These are phyloP conservation scores for Phanerochaete sordida DNA, from an alignment of 768 basidiomycete genomes.

Conservation along the genomic window DNA sequence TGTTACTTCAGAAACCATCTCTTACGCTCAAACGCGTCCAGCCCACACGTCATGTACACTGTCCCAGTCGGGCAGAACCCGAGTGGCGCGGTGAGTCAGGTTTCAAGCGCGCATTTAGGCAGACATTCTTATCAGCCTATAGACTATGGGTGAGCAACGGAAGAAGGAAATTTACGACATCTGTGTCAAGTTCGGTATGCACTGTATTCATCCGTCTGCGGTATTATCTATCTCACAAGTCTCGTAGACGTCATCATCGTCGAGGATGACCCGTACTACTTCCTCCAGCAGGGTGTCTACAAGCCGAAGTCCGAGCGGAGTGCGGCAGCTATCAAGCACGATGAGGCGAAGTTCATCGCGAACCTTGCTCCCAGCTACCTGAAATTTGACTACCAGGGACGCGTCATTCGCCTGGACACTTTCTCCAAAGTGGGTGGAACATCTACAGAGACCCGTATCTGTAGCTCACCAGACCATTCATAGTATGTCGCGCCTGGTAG, in stretches of 20 bases:
- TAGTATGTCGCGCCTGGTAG: conserved; percentile 78
- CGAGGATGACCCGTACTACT: conserved; percentile 84
- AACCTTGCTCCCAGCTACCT: conserved; percentile 61
- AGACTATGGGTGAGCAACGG: conserved; percentile 59
- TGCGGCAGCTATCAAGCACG: conserved; percentile 24
- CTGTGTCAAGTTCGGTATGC: conserved; percentile 72
- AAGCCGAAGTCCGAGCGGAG: conserved; percentile 37
- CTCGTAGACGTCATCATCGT: conserved; percentile 66
- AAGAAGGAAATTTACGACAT: conserved; percentile 82
- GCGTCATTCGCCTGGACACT: conserved; percentile 80
- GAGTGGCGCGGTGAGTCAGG: conserved; percentile 56
- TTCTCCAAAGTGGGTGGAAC: conserved; percentile 58
- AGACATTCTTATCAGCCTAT: background rate
- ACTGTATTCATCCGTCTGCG: background rate
- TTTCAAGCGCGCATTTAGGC: background rate
- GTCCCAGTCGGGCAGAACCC: conserved; percentile 87
- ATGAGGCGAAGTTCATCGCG: conserved; percentile 45
- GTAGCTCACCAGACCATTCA: conserved; percentile 10
- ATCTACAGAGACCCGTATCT: background rate
- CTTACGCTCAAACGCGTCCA: conserved; percentile 17
- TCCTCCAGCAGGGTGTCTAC: conserved; percentile 63
- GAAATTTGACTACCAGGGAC: conserved; percentile 74
- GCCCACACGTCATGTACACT: conserved; percentile 71
- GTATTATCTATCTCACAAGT: background rate
- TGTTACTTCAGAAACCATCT: background rate